These are phyloP conservation scores for Glaciozyma antarctica DNA, from an alignment of 768 basidiomycete species.

Conservation along the genomic window DNA sequence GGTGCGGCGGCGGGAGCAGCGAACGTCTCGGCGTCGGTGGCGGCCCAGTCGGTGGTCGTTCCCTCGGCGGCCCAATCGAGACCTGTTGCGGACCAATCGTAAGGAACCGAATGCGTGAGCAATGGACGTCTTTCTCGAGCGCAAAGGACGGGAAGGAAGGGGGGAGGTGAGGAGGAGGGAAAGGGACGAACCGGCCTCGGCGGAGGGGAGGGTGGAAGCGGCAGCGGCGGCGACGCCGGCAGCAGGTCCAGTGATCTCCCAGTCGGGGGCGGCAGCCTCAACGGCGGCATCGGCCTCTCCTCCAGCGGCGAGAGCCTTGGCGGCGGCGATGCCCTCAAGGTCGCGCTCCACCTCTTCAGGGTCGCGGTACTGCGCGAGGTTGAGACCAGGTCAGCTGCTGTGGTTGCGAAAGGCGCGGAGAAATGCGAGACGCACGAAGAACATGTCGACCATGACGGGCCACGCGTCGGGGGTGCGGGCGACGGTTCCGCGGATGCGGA, in stretches of 20 bases:
- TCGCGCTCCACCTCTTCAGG: slow-evolving; percentile 99
- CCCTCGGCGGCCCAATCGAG: slow-evolving; percentile 76
- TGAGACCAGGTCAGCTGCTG: slow-evolving; percentile 46
- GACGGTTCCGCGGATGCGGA: slow-evolving; percentile 87
- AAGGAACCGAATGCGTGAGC: slow-evolving; percentile 2
- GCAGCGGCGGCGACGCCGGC: slow-evolving; percentile 58
- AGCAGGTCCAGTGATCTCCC: slow-evolving; percentile 49
- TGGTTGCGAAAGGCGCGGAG: neutral
- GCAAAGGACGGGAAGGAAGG: neutral
- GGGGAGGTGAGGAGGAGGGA: slow-evolving; percentile 3
- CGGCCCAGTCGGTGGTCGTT: slow-evolving; percentile 67
- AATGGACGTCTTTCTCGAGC: neutral
- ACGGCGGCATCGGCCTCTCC: slow-evolving; percentile 46
- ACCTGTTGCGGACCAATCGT: slow-evolving; percentile 39
- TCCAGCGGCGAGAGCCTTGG: slow-evolving; percentile 57
- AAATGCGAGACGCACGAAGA: slow-evolving; percentile 28
- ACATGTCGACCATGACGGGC: slow-evolving; percentile 76
- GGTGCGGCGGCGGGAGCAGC: slow-evolving; percentile 1
- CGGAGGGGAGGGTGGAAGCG: slow-evolving; percentile 53
- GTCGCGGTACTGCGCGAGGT: slow-evolving; percentile 72
- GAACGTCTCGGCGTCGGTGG: slow-evolving; percentile 35
- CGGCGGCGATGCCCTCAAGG: slow-evolving; percentile 83
- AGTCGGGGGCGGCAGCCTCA: slow-evolving; percentile 45
- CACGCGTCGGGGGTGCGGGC: slow-evolving; percentile 84
- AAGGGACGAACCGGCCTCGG: slow-evolving; percentile 47